Conservation (phyloP, 2,329 filamentous ascomycete species). For the Sporothrix dimorphospora region DNA sequence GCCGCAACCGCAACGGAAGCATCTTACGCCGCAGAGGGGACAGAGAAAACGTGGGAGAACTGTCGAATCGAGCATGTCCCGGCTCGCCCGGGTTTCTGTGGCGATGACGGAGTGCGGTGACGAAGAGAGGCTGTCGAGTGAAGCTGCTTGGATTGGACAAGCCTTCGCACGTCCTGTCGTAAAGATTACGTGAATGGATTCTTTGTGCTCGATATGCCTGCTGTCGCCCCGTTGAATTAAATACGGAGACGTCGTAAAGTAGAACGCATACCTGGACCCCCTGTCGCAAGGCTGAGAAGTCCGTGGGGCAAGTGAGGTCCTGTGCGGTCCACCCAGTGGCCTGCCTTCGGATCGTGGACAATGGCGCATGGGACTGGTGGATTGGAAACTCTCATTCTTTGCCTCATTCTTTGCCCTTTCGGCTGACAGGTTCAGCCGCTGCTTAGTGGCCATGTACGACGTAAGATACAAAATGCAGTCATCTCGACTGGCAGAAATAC, state of each 20-base stretch:
- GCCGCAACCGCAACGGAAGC: not conserved
- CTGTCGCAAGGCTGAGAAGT: slow-evolving; percentile 14
- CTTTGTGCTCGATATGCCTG: not conserved
- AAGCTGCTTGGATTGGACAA: not conserved
- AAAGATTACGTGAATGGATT: not conserved
- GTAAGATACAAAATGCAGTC: not conserved
- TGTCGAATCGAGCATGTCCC: no score
- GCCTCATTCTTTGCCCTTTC: no score
- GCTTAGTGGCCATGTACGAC: not conserved
- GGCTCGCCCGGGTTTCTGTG: not conserved
- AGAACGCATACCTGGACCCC: not conserved
- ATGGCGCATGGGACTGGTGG: no score
- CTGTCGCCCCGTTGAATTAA: not conserved
- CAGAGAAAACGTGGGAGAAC: not conserved
- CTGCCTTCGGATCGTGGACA: not conserved
- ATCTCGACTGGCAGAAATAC: not conserved
- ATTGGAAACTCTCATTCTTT: no score
- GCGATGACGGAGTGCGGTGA: not conserved
- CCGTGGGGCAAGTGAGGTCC: not conserved
- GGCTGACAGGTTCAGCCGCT: slow-evolving; percentile 3
- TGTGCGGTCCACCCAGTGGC: not conserved
- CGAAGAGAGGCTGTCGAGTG: not conserved
- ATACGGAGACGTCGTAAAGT: not conserved
- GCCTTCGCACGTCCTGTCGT: not conserved
- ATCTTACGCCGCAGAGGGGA: not conserved